phyloP scores from a whole-genome alignment of 768 basidiomycete genomes.

The Suillus subluteus region DNA sequence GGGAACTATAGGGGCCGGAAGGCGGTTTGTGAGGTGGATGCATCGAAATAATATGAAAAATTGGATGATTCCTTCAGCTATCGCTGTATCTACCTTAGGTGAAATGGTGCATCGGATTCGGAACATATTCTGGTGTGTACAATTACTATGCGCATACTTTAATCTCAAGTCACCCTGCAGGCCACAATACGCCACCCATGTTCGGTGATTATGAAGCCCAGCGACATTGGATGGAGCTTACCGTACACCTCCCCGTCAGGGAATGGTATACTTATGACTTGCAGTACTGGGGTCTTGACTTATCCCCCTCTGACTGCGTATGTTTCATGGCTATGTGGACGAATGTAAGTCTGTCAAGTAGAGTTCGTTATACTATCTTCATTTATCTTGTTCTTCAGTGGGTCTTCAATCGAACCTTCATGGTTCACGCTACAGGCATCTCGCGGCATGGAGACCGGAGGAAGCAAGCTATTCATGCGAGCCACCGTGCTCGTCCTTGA shows the following conservation, averaged over 20 bases:
- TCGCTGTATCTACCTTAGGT: conserved; percentile 59
- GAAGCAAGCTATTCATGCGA: conserved; percentile 81
- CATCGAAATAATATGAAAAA: conserved; percentile 62
- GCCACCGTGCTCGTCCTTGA: conserved; percentile 73
- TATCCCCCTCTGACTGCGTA: conserved; percentile 95
- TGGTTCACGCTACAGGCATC: conserved; percentile 78
- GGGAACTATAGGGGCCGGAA: conserved; percentile 47
- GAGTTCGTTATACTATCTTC: not conserved
- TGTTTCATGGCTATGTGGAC: conserved; percentile 81
- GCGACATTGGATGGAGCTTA: conserved; percentile 94
- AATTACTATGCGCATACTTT: not conserved
- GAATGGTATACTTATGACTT: conserved; percentile 91
- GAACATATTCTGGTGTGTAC: conserved; percentile 79
- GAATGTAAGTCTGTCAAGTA: conserved; percentile 56
- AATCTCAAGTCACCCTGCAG: conserved; percentile 37
- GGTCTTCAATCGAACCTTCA: conserved; percentile 49
- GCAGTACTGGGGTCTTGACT: conserved; percentile 92
- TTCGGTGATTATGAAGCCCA: conserved; percentile 94
- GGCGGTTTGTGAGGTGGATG: conserved; percentile 81
- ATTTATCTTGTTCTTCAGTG: conserved; percentile 39
- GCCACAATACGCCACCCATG: conserved; percentile 75
- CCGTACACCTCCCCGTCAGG: conserved; percentile 69
- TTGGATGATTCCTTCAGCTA: conserved; percentile 59
- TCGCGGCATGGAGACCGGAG: conserved; percentile 69
- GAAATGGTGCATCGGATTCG: conserved; percentile 73